Evolutionary conservation across 2,329 filamentous ascomycete genomes (phyloP).

Genomic region (Fusarium liriodendri): DNA sequence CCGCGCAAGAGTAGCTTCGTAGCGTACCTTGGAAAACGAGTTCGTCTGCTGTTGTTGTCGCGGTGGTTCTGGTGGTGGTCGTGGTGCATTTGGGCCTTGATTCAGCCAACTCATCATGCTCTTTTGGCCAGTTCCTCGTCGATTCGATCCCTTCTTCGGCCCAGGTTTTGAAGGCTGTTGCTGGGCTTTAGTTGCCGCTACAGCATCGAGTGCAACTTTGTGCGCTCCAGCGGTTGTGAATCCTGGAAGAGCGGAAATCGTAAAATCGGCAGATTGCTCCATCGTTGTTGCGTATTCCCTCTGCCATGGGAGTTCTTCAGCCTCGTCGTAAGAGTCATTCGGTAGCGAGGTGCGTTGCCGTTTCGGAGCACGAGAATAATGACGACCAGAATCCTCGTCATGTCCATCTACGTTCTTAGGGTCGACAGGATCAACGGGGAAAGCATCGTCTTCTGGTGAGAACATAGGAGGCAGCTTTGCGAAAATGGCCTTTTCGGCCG

Average conservation of each 20-base stretch:
- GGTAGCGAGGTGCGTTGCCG: conserved; percentile 43
- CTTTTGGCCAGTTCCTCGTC: conserved; percentile 52
- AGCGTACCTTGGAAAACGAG: conserved; percentile 39
- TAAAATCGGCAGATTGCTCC: conserved; percentile 68
- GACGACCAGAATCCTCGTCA: conserved; percentile 27
- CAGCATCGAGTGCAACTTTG: conserved; percentile 52
- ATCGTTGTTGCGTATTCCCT: conserved; percentile 70
- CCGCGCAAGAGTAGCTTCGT: conserved; percentile 42
- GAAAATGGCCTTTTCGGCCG: conserved; percentile 66
- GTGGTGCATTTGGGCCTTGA: conserved; percentile 30
- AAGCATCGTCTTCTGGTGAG: conserved; percentile 73
- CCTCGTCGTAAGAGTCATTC: conserved; percentile 20
- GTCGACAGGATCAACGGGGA: conserved; percentile 71
- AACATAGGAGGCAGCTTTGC: conserved; percentile 64
- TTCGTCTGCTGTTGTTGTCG: conserved; percentile 20
- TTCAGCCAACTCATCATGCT: conserved; percentile 57
- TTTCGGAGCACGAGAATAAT: conserved; percentile 43
- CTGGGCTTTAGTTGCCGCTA: conserved; percentile 31
- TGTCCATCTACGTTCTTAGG: conserved; percentile 42
- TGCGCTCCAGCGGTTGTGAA: conserved; percentile 73
- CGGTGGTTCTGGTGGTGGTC: conserved; percentile 16
- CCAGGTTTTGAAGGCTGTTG: conserved; percentile 27
- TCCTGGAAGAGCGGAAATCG: conserved; percentile 65
- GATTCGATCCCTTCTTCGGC: conserved; percentile 44
- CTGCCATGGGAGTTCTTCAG: conserved; percentile 51